phyloP scores from a whole-genome alignment of 208 protist species.

The Leishmania arabica region DNA sequence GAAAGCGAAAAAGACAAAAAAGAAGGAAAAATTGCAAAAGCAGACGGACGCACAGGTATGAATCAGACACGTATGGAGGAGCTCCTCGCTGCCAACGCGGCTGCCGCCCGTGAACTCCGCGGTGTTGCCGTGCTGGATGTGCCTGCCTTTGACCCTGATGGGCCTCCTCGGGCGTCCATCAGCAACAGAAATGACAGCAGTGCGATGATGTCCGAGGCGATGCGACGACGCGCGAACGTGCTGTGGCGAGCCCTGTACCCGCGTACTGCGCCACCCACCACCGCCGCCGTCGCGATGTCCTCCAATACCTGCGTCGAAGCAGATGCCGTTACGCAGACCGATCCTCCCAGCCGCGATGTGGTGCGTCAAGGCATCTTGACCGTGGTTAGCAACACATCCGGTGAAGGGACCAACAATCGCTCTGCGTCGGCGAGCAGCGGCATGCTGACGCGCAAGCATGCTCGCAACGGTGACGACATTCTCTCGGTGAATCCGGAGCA shows the following conservation, averaged over 20 bases:
- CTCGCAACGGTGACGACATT: slow-evolving; percentile 39
- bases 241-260: slow-evolving; percentile 55
- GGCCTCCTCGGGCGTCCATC: not conserved
- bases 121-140: slow-evolving; percentile 35
- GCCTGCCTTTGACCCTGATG: slow-evolving; percentile 20
- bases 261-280: slow-evolving; percentile 22
- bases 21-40: not conserved
- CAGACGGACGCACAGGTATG: not conserved
- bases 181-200: not conserved
- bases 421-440: not conserved
- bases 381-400: slow-evolving; percentile 8
- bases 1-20: not conserved
- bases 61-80: slow-evolving; percentile 11
- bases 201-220: slow-evolving; percentile 17
- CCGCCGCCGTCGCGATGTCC: not conserved
- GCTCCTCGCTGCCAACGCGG: slow-evolving; percentile 45
- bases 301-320: not conserved
- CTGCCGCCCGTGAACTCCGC: slow-evolving; percentile 35
- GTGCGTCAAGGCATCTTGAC: slow-evolving; percentile 20
- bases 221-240: slow-evolving; percentile 35
- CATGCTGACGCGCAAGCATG: slow-evolving; percentile 32
- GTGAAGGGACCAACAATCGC: not conserved
- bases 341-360: not conserved
- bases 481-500: slow-evolving; percentile 56
- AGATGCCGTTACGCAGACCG: not conserved